Evolutionary conservation across 768 basidiomycete genomes (phyloP).

Genomic region (Brasilioporus rufonigricans): DNA sequence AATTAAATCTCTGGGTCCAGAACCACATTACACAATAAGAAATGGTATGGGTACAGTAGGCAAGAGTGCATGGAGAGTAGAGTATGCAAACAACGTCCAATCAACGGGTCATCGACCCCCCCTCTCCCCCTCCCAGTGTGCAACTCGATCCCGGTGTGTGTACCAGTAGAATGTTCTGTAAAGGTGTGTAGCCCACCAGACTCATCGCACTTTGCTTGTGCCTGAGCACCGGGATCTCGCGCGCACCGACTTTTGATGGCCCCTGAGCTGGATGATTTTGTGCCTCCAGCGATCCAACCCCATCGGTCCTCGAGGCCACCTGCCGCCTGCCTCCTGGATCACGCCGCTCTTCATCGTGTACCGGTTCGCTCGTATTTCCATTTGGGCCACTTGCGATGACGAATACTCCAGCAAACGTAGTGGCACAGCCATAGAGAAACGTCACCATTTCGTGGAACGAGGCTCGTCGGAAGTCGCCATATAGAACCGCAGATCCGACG

Average conservation of each 20-base stretch:
- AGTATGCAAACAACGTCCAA: not conserved
- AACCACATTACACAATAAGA: not conserved
- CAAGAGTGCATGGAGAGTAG: not conserved
- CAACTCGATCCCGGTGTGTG: constrained; percentile 56
- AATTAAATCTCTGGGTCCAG: not conserved
- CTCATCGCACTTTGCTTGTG: constrained; percentile 55
- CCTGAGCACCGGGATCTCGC: constrained; percentile 46
- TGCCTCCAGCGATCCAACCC: constrained; percentile 19
- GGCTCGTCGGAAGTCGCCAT: constrained; percentile 86
- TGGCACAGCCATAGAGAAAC: constrained; percentile 82
- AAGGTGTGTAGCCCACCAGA: constrained; percentile 70
- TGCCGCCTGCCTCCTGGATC: constrained; percentile 31
- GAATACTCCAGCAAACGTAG: constrained; percentile 90
- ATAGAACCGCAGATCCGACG: constrained; percentile 88
- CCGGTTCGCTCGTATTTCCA: constrained; percentile 26
- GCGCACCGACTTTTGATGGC: constrained; percentile 42
- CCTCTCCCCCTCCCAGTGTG: constrained; percentile 36
- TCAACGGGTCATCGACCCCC: constrained; percentile 4
- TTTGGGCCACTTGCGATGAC: constrained; percentile 71
- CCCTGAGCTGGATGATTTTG: constrained; percentile 44
- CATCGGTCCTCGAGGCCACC: constrained; percentile 28
- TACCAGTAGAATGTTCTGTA: constrained; percentile 68
- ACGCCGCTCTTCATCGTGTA: constrained; percentile 30
- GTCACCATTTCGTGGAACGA: constrained; percentile 80
- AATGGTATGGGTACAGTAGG: not conserved